These are phyloP conservation scores for Moesziomyces parantarcticus DNA, from an alignment of 1,284 basidiomycete genomes.

Conservation along the genomic window DNA sequence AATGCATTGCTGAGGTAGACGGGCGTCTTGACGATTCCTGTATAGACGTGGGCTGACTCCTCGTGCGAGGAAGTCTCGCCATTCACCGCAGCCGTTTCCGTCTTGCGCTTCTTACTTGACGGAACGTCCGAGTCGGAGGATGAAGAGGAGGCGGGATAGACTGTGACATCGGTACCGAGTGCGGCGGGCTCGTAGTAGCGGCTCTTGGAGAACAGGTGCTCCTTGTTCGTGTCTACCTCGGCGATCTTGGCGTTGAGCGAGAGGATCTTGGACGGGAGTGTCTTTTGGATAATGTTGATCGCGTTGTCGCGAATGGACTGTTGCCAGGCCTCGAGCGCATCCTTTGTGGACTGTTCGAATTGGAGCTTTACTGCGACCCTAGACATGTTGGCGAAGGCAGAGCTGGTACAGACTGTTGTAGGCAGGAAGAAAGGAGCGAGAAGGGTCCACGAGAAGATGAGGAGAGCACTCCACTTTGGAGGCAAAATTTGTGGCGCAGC, in stretches of 20 bases:
- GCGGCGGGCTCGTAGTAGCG: constrained; percentile 30
- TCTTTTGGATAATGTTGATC: constrained; percentile 43
- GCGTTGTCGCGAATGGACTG: constrained; percentile 34
- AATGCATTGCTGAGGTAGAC: constrained; percentile 24
- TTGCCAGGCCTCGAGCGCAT: constrained; percentile 44
- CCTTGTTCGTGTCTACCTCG: constrained; percentile 23
- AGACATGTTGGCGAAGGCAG: constrained; percentile 19
- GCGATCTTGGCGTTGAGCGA: constrained; percentile 38
- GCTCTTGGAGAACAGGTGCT: constrained; percentile 28
- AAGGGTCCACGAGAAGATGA: neutral
- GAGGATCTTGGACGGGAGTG: constrained; percentile 44
- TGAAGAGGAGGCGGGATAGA: constrained; percentile 15
- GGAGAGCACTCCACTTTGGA: neutral
- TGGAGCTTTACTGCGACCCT: constrained; percentile 29
- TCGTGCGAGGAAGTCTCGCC: constrained; percentile 2
- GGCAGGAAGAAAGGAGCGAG: neutral
- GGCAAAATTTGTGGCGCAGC: constrained; percentile 1
- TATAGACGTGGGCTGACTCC: constrained; percentile 30
- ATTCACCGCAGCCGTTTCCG: constrained; percentile 8
- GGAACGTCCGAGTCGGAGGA: constrained; percentile 1
- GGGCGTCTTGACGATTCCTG: constrained; percentile 33
- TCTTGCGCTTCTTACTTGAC: constrained; percentile 44
- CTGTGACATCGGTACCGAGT: constrained; percentile 20
- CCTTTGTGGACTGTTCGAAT: constrained; percentile 32
- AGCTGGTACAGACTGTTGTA: neutral